Conservation (phyloP, 2,329 filamentous ascomycete genomes). For the Cladosporium sp. region DNA sequence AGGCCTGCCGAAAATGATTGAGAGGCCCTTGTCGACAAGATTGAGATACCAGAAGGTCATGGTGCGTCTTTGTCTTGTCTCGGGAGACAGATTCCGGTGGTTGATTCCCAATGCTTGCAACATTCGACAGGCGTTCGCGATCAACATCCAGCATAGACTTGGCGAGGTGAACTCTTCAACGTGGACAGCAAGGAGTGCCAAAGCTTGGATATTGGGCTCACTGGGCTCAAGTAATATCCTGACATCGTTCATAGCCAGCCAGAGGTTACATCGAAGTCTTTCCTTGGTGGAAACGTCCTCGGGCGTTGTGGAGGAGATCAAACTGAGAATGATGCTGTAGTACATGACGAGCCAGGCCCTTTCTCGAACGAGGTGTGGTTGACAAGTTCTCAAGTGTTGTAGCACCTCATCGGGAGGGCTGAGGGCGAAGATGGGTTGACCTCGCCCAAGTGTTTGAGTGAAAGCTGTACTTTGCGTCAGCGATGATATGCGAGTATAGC, state of each 20-base stretch:
- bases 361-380: conserved; percentile 15
- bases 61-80: conserved; percentile 17
- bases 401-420: conserved; percentile 12
- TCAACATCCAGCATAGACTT: conserved; percentile 23
- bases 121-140: conserved; percentile 23
- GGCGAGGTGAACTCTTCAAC: conserved; percentile 24
- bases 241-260: conserved; percentile 25
- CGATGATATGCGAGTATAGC: too few species aligned
- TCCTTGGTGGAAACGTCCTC: conserved; percentile 13
- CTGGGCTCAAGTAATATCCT: conserved; percentile 21
- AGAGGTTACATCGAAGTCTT: conserved; percentile 21
- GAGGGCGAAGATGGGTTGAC: conserved; percentile 13
- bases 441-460: conserved; percentile 7
- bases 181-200: conserved; percentile 20
- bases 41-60: conserved; percentile 25
- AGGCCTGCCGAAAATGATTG: conserved; percentile 20
- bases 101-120: conserved; percentile 21
- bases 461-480: conserved; percentile 10
- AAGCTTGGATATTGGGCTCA: conserved; percentile 21
- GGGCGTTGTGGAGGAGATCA: conserved; percentile 10
- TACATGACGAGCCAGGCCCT: conserved; percentile 25
- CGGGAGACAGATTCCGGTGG: conserved; percentile 15
- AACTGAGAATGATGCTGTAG: conserved; percentile 22
- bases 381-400: conserved; percentile 12
- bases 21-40: conserved; percentile 20